Evolutionary conservation across 1,284 basidiomycete species (phyloP).

Genomic region (Pseudozyma pruni): DNA sequence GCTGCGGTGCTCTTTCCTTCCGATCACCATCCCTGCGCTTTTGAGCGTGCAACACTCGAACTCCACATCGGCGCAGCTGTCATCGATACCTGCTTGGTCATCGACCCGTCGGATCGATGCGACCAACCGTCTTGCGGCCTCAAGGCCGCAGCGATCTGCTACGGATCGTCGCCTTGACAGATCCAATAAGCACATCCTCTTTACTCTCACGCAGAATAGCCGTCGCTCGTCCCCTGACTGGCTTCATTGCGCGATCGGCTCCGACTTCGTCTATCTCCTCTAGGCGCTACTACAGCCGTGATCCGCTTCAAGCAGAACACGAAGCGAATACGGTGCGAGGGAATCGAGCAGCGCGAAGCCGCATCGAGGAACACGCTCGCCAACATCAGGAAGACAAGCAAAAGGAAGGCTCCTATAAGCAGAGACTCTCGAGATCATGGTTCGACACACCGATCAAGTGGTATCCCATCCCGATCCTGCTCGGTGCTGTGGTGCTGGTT

Average conservation of each 20-base stretch:
- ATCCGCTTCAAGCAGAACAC: constrained; percentile 59
- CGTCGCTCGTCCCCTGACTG: not conserved
- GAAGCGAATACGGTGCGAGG: constrained; percentile 61
- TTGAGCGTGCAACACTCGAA: no score
- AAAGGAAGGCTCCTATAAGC: constrained; percentile 16
- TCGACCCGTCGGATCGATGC: constrained; percentile 8
- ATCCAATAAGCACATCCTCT: not conserved
- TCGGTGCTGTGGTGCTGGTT: constrained; percentile 69
- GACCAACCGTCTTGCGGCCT: constrained; percentile 20
- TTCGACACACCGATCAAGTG: constrained; percentile 88
- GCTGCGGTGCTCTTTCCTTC: no score
- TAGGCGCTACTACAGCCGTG: constrained; percentile 39
- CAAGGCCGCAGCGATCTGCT: constrained; percentile 16
- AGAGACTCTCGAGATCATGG: constrained; percentile 77
- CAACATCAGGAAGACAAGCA: constrained; percentile 16
- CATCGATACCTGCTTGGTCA: not conserved
- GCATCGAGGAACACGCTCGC: constrained; percentile 27
- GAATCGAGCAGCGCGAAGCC: constrained; percentile 47
- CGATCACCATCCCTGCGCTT: no score
- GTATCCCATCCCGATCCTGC: constrained; percentile 92
- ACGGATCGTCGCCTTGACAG: constrained; percentile 6
- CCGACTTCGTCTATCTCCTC: constrained; percentile 1
- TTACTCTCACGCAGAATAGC: not conserved
- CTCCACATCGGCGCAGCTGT: no score
- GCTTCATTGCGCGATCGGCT: not conserved